Base-by-base conservation (phyloP, 2,329 filamentous ascomycete genomes). In the Cladobotryum protrusum region DNA sequence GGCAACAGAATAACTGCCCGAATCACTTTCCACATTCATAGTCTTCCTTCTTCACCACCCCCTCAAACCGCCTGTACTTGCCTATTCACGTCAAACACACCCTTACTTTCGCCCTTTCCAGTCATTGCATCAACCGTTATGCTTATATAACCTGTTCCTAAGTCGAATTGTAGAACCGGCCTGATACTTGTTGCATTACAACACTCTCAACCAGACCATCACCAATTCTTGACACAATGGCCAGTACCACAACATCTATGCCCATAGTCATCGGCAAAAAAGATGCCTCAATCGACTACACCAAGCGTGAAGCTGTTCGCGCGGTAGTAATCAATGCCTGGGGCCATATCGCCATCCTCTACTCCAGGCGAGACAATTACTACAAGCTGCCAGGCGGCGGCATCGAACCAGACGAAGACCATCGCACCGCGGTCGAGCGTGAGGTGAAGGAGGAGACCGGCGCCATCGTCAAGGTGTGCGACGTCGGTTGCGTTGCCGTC, bases 301-400 rank as follows among this genome's bases (percentile, higher is more conserved):
- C 33, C 1, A 35, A 50, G 13, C 52, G 52, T 18, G 24, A 32
- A 6, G 50, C 52, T 12, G 47, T 52, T 17, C 52, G 52, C 32
- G 49, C 44, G 24, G 52, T 54, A 8, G 50, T 45, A 13, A 13
- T 44, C 19, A 49, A 42, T 0, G 18, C 46, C 24, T 34, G 33
- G 3, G 43, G 37, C 2, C 29, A 54, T 24, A 19, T 54, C 18
- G 41, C 50, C 7, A 45, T 54, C 18, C 41, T 54, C 15, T 24
- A 54, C 42, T 49, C 45, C 14, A 43, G 48, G 29, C 42, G 42
- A 9, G 49, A 45, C 15, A 47, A 52, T 39, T 54, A 54, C 13
- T 54, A 54, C 20, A 54, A 54, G n/a, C 46, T 54, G 5, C 52
- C 52, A n/a, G 52, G 52, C 18, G 52, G 52, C 37, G 52, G 52